Percentiles rank a stretch among this genome's conserved stretches.
Evolutionary conservation across 192 early-diverging fungal genomes (phyloP).

Genomic region (Backusella circina): DNA sequence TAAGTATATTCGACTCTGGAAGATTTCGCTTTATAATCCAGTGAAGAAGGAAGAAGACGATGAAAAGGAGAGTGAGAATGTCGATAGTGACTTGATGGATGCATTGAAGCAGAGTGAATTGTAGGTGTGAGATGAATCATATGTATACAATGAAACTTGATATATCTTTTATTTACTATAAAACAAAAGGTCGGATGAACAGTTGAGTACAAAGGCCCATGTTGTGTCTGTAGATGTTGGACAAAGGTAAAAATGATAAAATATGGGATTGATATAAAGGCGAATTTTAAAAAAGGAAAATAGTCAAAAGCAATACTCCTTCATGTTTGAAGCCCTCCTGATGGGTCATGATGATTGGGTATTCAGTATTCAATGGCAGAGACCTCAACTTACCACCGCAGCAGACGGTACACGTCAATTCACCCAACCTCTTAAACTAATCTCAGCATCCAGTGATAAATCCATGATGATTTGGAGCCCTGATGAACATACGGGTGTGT

Average conservation of each 20-base stretch:
- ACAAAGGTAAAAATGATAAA: background rate
- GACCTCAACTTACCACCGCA: slow-evolving; percentile 27
- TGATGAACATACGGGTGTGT: slow-evolving; percentile 73
- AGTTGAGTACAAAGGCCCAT: slow-evolving; percentile 86
- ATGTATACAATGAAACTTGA: too few relatives aligned
- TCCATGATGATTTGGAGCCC: slow-evolving; percentile 90
- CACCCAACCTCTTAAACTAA: slow-evolving; percentile 64
- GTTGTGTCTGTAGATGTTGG: slow-evolving; percentile 52
- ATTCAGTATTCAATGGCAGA: slow-evolving; percentile 78
- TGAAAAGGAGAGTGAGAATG: background rate
- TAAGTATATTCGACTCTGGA: slow-evolving; percentile 91
- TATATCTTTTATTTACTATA: too few relatives aligned
- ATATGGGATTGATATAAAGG: background rate
- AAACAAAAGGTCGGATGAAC: slow-evolving; percentile 42
- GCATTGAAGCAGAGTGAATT: slow-evolving; percentile 34
- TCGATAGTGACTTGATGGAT: slow-evolving; percentile 44
- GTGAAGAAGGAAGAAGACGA: background rate
- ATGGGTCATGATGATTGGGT: slow-evolving; percentile 98
- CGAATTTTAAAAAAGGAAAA: background rate
- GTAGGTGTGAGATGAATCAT: slow-evolving; percentile 22
- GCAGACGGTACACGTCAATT: slow-evolving; percentile 23
- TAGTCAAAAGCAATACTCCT: slow-evolving; percentile 39
- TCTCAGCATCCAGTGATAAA: slow-evolving; percentile 90
- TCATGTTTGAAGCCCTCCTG: slow-evolving; percentile 89
- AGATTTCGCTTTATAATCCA: slow-evolving; percentile 44